Percentiles rank a stretch among this genome's conserved stretches.
These are phyloP conservation scores for Zizania palustris DNA, from an alignment of 202 grass and related monocot species.

Conservation along the genomic window DNA sequence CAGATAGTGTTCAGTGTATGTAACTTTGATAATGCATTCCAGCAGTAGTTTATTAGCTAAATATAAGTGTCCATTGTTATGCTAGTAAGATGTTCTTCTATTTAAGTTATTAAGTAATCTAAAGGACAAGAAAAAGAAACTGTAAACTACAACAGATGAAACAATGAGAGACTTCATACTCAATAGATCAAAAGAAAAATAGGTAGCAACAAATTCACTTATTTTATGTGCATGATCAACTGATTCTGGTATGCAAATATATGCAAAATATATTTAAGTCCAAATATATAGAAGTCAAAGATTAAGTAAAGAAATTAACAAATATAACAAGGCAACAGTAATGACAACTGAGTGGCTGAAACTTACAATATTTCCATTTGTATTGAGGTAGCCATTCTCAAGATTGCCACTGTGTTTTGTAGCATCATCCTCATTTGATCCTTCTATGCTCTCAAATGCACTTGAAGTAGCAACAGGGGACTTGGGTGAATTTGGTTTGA, in stretches of 20 bases:
- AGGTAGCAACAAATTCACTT: constrained; percentile 13
- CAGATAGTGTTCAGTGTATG: constrained; percentile 8
- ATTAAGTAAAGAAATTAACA: constrained; percentile 19
- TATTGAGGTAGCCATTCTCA: constrained; percentile 59
- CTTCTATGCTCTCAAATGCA: constrained; percentile 61
- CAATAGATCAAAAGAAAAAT: background rate
- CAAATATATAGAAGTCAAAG: constrained; percentile 8
- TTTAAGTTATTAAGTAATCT: background rate
- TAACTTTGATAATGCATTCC: constrained; percentile 18
- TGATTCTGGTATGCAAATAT: constrained; percentile 7
- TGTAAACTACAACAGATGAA: constrained; percentile 23
- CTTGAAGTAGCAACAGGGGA: constrained; percentile 68
- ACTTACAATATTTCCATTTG: constrained; percentile 76
- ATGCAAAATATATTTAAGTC: constrained; percentile 11
- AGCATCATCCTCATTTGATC: constrained; percentile 59
- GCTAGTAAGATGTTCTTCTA: background rate
- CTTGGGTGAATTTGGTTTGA: constrained; percentile 71
- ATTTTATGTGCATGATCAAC: constrained; percentile 11
- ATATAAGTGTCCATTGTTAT: background rate
- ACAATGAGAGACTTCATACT: constrained; percentile 20
- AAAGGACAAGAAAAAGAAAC: constrained; percentile 18
- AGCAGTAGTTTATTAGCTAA: background rate
- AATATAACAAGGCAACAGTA: constrained; percentile 9
- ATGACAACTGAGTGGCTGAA: constrained; percentile 19
- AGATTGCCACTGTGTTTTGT: constrained; percentile 54